Evolutionary conservation across 495 filamentous ascomycete species (phyloP).

Genomic region (Penicillium psychrofluorescens): DNA sequence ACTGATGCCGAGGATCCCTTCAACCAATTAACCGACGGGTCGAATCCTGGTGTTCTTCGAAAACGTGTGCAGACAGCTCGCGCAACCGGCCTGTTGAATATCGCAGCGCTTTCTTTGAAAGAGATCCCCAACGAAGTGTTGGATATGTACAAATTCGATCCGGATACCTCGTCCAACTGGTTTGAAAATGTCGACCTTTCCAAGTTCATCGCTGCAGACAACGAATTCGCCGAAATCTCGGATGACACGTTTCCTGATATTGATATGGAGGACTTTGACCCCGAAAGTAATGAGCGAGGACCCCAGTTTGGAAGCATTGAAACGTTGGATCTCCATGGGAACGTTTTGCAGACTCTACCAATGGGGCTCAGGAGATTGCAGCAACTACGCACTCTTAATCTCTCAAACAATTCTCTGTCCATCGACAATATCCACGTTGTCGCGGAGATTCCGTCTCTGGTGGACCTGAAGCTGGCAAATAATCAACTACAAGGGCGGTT

Average conservation of each 20-base stretch:
- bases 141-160: slow-evolving; percentile 76
- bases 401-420: slow-evolving; percentile 74
- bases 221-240: slow-evolving; percentile 69
- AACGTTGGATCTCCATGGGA: slow-evolving; percentile 78
- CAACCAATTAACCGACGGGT: slow-evolving; percentile 53
- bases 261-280: slow-evolving; percentile 45
- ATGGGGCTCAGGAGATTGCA: slow-evolving; percentile 66
- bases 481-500: slow-evolving; percentile 67
- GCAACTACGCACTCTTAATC: slow-evolving; percentile 69
- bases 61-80: slow-evolving; percentile 71
- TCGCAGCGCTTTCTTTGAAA: slow-evolving; percentile 74
- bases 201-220: slow-evolving; percentile 83
- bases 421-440: slow-evolving; percentile 67
- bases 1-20: slow-evolving; percentile 59
- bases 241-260: slow-evolving; percentile 73
- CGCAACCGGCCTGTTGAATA: slow-evolving; percentile 77
- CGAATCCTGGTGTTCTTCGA: slow-evolving; percentile 56
- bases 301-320: slow-evolving; percentile 82
- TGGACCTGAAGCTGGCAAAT: slow-evolving; percentile 74
- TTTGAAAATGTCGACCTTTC: slow-evolving; percentile 91
- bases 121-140: slow-evolving; percentile 78
- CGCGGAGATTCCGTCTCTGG: slow-evolving; percentile 57
- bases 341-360: slow-evolving; percentile 64
- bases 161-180: slow-evolving; percentile 61
- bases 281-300: slow-evolving; percentile 56